These are phyloP conservation scores for Evansstolkia leycettana DNA, from an alignment of 495 filamentous ascomycete genomes.

Conservation along the genomic window DNA sequence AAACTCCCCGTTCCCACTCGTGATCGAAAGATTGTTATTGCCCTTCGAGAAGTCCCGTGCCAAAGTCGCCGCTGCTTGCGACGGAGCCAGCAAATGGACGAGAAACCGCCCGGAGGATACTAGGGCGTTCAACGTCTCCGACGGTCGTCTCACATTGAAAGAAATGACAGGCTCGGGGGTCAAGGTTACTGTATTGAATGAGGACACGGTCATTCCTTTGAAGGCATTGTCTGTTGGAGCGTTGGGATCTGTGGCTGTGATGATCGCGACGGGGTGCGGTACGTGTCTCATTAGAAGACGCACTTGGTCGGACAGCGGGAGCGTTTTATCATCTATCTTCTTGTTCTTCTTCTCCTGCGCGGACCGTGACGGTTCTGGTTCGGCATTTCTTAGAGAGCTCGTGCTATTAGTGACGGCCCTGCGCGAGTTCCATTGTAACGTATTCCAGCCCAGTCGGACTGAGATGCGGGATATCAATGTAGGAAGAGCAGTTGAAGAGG, in stretches of 20 bases:
- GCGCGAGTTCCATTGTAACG: constrained; percentile 3
- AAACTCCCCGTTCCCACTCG: constrained; percentile 23
- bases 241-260: constrained; percentile 36
- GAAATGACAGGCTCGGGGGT: constrained; percentile 54
- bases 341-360: not conserved
- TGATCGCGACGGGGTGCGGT: constrained; percentile 62
- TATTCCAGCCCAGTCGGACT: constrained; percentile 1
- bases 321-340: not conserved
- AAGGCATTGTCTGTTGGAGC: constrained; percentile 14
- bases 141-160: constrained; percentile 69
- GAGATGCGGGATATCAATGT: not conserved
- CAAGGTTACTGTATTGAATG: constrained; percentile 65
- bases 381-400: not conserved
- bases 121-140: constrained; percentile 57
- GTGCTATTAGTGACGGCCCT: constrained; percentile 2
- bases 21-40: constrained; percentile 20
- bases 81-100: constrained; percentile 27
- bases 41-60: constrained; percentile 33
- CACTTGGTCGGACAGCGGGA: constrained; percentile 28
- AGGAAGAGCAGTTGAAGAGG: too few species aligned
- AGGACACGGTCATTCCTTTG: constrained; percentile 70
- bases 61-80: constrained; percentile 16
- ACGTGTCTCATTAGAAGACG: constrained; percentile 57
- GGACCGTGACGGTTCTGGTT: not conserved
- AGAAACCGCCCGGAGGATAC: constrained; percentile 30